Base-by-base conservation (phyloP, 2,329 filamentous ascomycete species). In the Penicillium concentricum region DNA sequence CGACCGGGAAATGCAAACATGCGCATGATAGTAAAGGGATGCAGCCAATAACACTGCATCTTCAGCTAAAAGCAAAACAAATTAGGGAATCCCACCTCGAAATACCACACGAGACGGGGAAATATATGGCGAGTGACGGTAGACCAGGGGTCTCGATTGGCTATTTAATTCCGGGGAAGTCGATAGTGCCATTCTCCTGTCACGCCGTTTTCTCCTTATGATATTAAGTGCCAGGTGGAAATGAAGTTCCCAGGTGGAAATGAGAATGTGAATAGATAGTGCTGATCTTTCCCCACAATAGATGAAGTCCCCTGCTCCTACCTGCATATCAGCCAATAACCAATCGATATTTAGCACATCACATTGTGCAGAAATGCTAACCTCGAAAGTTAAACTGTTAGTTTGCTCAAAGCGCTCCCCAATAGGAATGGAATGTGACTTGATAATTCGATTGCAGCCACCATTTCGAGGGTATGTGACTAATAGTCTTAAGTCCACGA, bases 391-490 rank as follows among this genome's bases (percentile, higher is more conserved):
- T 39, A 53, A 42, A 10, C 30, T 42, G 37, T 54, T 56, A 58
- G 53, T 47, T 51, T 13, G 48, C 12, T 42, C 51, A 50, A 16
- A 42, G 44, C 24, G 44, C n/a, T 50, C 52, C 49, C 49, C 24
- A 54, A 61, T 58, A 45, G 51, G 59, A 58, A 49, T 58, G 54
- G 57, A 64, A 63, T 61, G 62, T 66, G 62, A 64, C 62, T 47
- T 61, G 60, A 62, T 58, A 54, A 51, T 57, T 47, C 32, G 22
- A 64, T 62, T 56, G 52, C 49, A 57, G 56, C 62, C 60, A 64
- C 60, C 6, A 32, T 47, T 51, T 28, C 24, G 24, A 22, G 22
- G 22, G 48, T 64, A 61, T 64, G 60, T 58, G 58, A 64, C 52
- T 60, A n/a, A n/a, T n/a, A n/a, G n/a, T n/a, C n/a, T n/a, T n/a